A percentile compares a stretch with the other conserved stretches of the same genome.
Evolutionary conservation across 2,329 filamentous ascomycete genomes (phyloP).

Genomic region (Aspergillus glaucus): DNA sequence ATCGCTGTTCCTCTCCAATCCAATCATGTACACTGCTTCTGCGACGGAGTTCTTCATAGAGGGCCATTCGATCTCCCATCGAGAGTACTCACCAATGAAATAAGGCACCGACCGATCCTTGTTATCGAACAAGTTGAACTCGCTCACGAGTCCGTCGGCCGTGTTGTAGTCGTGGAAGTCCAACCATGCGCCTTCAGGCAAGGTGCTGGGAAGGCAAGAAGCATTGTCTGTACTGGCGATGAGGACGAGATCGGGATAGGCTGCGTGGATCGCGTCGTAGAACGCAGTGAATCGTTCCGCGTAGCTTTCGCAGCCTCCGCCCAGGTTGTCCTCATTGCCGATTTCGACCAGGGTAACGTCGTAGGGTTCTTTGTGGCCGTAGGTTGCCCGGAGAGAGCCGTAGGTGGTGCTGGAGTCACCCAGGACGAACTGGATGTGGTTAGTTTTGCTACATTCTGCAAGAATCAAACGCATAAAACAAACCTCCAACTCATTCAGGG

Average conservation of each 20-base stretch:
- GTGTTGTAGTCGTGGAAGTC: slow-evolving; percentile 49
- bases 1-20: slow-evolving; percentile 31
- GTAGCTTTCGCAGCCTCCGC: slow-evolving; percentile 43
- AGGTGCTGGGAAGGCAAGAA: slow-evolving; percentile 13
- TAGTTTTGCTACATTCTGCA: background rate
- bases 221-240: slow-evolving; percentile 40
- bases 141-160: slow-evolving; percentile 44
- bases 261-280: slow-evolving; percentile 49
- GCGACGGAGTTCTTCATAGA: slow-evolving; percentile 47
- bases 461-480: background rate
- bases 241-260: slow-evolving; percentile 51
- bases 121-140: slow-evolving; percentile 51
- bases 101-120: slow-evolving; percentile 24
- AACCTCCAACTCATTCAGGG: slow-evolving; percentile 53
- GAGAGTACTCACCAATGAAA: slow-evolving; percentile 22
- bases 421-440: slow-evolving; percentile 43
- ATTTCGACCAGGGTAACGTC: slow-evolving; percentile 54
- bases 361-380: slow-evolving; percentile 56
- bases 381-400: slow-evolving; percentile 49
- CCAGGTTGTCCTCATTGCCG: slow-evolving; percentile 60
- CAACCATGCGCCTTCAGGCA: slow-evolving; percentile 32
- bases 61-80: slow-evolving; percentile 10
- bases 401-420: slow-evolving; percentile 50
- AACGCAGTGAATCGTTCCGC: slow-evolving; percentile 52
- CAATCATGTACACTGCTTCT: slow-evolving; percentile 58